Evolutionary conservation across 2,329 filamentous ascomycete genomes (phyloP).

Genomic region (Phialocephala sp.): DNA sequence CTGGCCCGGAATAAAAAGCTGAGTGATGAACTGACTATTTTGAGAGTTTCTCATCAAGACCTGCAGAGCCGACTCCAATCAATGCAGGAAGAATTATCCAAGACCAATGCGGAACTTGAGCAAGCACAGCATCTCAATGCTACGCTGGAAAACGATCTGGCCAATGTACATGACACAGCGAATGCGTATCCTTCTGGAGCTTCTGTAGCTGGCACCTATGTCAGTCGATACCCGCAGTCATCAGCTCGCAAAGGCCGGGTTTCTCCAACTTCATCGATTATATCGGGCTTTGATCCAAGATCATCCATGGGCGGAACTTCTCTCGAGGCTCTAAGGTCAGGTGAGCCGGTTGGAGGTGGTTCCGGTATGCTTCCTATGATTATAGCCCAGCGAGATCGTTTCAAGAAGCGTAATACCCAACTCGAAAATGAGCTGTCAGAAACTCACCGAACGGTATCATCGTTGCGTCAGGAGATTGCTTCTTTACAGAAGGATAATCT

Average conservation of each 20-base stretch:
- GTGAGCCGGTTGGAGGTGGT: conserved; percentile 73
- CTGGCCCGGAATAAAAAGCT: conserved; percentile 96
- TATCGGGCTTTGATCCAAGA: conserved; percentile 89
- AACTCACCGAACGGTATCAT: conserved; percentile 79
- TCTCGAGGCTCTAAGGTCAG: conserved; percentile 61
- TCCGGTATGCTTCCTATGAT: conserved; percentile 97
- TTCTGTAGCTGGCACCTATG: conserved; percentile 91
- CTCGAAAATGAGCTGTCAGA: conserved; percentile 91
- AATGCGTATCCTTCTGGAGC: conserved; percentile 88
- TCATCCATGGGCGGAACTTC: conserved; percentile 52
- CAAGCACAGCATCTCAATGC: conserved; percentile 83
- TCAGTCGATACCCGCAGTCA: conserved; percentile 76
- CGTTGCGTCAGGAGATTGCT: conserved; percentile 87
- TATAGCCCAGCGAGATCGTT: conserved; percentile 94
- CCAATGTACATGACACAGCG: conserved; percentile 83
- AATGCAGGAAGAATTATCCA: conserved; percentile 82
- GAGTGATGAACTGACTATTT: conserved; percentile 87
- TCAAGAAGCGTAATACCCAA: conserved; percentile 93
- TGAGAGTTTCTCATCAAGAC: conserved; percentile 93
- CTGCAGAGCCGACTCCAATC: conserved; percentile 79
- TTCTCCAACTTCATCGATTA: conserved; percentile 96
- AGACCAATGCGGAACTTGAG: conserved; percentile 84
- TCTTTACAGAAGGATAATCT: conserved; percentile 96
- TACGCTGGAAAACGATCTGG: conserved; percentile 90
- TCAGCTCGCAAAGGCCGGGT: conserved; percentile 64